These are phyloP conservation scores for Cephalotrichum gorgonifer DNA, from an alignment of 2,329 filamentous ascomycete genomes.

Conservation along the genomic window DNA sequence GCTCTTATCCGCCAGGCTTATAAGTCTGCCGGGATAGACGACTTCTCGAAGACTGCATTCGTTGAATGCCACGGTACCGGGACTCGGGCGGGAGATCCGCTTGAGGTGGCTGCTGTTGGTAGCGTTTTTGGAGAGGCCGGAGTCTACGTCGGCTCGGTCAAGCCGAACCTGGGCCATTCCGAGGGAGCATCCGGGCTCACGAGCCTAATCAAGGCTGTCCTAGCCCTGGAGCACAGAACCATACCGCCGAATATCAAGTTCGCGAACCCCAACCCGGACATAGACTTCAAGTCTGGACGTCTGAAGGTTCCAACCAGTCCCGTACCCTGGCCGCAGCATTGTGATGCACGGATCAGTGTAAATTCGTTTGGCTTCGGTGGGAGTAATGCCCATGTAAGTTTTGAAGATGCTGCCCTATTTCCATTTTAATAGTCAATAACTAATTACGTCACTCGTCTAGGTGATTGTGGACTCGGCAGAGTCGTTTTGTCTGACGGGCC, in stretches of 20 bases:
- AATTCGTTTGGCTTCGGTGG: conserved; percentile 30
- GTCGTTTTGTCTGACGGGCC: too few relatives aligned
- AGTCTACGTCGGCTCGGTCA: conserved; percentile 20
- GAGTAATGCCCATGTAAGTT: conserved; percentile 24
- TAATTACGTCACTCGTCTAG: too few relatives aligned
- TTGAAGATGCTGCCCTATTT: neutral
- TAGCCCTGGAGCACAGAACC: conserved; percentile 18
- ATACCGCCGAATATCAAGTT: conserved; percentile 24
- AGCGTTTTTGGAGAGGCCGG: conserved; percentile 16
- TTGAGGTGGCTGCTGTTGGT: conserved; percentile 25
- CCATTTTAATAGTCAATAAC: too few relatives aligned
- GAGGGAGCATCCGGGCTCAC: conserved; percentile 22
- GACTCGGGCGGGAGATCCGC: conserved; percentile 29
- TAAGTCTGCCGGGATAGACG: neutral
- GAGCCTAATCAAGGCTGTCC: conserved; percentile 19
- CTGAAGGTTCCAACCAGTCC: conserved; percentile 15
- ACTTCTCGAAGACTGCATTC: neutral
- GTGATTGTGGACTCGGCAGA: too few relatives aligned
- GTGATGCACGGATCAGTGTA: conserved; percentile 18
- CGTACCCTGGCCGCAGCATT: conserved; percentile 13
- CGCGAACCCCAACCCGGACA: conserved; percentile 19
- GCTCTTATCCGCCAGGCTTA: conserved; percentile 28
- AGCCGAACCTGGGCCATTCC: conserved; percentile 26
- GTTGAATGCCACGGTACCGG: conserved; percentile 34
- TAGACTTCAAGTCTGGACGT: conserved; percentile 10